These are phyloP conservation scores for Lachnellula arida DNA, from an alignment of 2,329 filamentous ascomycete species.

Conservation along the genomic window DNA sequence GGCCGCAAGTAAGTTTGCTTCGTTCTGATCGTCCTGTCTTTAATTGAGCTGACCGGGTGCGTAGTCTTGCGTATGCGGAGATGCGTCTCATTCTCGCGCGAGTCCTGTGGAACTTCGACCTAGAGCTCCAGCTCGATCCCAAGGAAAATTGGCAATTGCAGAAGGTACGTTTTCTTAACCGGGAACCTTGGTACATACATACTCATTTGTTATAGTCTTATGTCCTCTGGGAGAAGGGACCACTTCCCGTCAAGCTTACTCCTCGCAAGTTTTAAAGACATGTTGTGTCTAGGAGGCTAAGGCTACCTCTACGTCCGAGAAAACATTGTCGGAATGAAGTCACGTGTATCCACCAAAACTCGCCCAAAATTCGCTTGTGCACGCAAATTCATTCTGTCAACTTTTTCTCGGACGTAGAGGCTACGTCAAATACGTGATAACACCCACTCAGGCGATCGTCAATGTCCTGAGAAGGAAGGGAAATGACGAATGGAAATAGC, in stretches of 20 bases:
- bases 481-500: no score
- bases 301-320: no score
- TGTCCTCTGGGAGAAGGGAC: slow-evolving; percentile 5
- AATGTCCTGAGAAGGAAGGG: no score
- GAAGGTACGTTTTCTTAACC: not conserved
- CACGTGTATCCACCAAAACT: no score
- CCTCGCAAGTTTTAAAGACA: not conserved
- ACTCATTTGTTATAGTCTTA: not conserved
- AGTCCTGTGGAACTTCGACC: slow-evolving; percentile 10
- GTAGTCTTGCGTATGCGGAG: slow-evolving; percentile 12
- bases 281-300: not conserved
- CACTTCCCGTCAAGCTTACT: slow-evolving; percentile 1
- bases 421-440: not conserved
- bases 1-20: slow-evolving; percentile 6
- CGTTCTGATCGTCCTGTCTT: no score
- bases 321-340: no score
- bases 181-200: not conserved
- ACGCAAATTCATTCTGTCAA: no score
- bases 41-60: not conserved
- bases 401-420: no score
- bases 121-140: not conserved
- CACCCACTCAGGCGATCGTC: not conserved
- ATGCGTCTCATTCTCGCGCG: slow-evolving; percentile 12
- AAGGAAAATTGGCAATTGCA: no score
- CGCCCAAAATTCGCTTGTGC: no score